phyloP scores from a whole-genome alignment of 768 basidiomycete species.

The Erythrobasidium yunnanense region DNA sequence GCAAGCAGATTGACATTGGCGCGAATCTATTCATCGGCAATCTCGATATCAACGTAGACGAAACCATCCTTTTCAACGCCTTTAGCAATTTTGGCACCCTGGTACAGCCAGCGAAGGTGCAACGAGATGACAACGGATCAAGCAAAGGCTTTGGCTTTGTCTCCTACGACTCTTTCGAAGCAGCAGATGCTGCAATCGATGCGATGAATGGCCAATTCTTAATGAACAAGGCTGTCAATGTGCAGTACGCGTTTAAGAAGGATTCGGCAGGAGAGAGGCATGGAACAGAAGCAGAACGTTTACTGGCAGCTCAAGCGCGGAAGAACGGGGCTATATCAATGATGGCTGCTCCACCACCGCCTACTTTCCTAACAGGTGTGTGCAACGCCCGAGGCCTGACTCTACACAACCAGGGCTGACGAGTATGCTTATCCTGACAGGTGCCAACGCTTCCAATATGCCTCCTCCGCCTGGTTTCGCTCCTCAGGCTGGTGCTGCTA shows the following conservation, averaged over 20 bases:
- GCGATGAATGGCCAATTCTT: conserved; percentile 95
- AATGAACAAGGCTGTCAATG: conserved; percentile 94
- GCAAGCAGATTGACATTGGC: conserved; percentile 94
- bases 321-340: conserved; percentile 59
- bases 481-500: not conserved
- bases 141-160: conserved; percentile 98
- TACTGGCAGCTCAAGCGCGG: conserved; percentile 85
- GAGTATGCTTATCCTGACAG: not conserved
- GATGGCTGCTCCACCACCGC: not conserved
- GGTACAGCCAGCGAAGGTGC: conserved; percentile 81
- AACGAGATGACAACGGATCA: conserved; percentile 67
- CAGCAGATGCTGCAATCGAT: conserved; percentile 90
- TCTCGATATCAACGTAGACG: conserved; percentile 89
- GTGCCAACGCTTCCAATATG: not conserved
- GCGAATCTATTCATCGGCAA: conserved; percentile 95
- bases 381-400: not conserved
- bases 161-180: conserved; percentile 92
- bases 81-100: conserved; percentile 90
- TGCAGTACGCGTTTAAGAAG: conserved; percentile 99
- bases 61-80: conserved; percentile 80
- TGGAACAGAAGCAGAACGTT: conserved; percentile 89
- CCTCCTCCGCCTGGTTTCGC: not conserved
- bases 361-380: conserved; percentile 21
- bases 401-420: not conserved
- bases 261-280: conserved; percentile 97